Conservation (phyloP, 352 stramenopile genomes). For the Phytophthora sp. region DNA sequence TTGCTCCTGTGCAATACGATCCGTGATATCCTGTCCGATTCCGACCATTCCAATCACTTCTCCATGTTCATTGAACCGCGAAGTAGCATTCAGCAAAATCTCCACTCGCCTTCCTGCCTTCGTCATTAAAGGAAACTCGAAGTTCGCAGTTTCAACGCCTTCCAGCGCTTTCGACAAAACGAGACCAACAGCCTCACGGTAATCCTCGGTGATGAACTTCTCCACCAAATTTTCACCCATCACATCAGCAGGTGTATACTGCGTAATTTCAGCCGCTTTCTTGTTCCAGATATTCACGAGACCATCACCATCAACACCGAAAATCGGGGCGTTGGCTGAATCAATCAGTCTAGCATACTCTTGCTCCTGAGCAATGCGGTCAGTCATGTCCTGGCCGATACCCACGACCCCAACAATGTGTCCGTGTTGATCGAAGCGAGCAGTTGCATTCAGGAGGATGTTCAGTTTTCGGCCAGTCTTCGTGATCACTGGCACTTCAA, state of each 20-base stretch:
- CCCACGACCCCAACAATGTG: conserved; percentile 71
- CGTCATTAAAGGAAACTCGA: conserved; percentile 86
- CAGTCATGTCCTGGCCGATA: conserved; percentile 81
- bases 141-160: conserved; percentile 63
- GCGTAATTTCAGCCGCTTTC: conserved; percentile 73
- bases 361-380: conserved; percentile 63
- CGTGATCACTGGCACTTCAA: conserved; percentile 80
- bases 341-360: conserved; percentile 72
- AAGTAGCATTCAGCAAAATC: conserved; percentile 79
- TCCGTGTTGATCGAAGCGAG: conserved; percentile 68
- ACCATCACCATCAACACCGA: conserved; percentile 76
- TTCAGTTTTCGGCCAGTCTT: conserved; percentile 65
- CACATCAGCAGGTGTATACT: conserved; percentile 69
- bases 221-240: conserved; percentile 66
- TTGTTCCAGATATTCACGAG: conserved; percentile 78
- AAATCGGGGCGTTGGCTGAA: conserved; percentile 85
- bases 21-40: no score
- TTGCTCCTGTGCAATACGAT: no score
- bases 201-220: conserved; percentile 64
- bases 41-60: conserved; percentile 70
- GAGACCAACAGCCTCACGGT: conserved; percentile 52
- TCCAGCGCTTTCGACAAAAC: conserved; percentile 61
- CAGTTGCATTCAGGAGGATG: conserved; percentile 83
- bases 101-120: conserved; percentile 60
- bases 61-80: conserved; percentile 62